Base-by-base conservation (phyloP, 148 eudicot species). In the Drosera capensis region DNA sequence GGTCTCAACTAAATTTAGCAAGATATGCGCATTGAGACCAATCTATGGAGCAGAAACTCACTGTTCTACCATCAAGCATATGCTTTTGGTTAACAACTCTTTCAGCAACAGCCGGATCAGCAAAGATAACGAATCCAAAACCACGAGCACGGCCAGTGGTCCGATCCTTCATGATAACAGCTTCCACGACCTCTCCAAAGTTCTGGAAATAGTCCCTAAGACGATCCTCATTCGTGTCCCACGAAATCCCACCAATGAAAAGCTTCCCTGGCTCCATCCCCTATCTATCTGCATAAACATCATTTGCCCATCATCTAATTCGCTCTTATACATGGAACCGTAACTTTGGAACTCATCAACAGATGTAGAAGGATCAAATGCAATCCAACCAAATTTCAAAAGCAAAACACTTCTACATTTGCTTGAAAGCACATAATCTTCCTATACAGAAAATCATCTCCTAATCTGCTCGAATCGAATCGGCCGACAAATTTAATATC, bases 71-170 rank as follows among this genome's bases (percentile, higher is more conserved):
- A 63, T 68, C 73, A 29, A 68, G 58, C 17, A 45, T 46, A 52
- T 68, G 73, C 54, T 60, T 68, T 56, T 64, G 69, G 57, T 50
- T 58, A 11, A 47, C 51, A 49, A 68, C 73, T 45, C 49, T 68
- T 9, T 68, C 73, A 7, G 65, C 73, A 36, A 55, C 73, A 48
- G 14, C 40, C 31, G 73, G 54, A 43, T 68, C 63, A 0, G 73
- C 51, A 54, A 62, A 68, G 14, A 68, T 68, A 40, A 68, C 38
- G 50, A 68, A 68, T 25, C 73, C 73, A 36, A 68, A 68, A 36
- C 73, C 73, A 44, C 73, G 73, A 20, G 73, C 73, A 47, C 73
- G 73, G 14, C 73, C 68, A 0, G 73, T 68, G 30, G 46, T 42
- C 4, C 65, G 73, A 63, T 68, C 73, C 47, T 51, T 68, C 73